A percentile compares a stretch with the other conserved stretches of the same genome.
Conservation (phyloP, 345 rosid species). For the Arabidopsis thaliana region TAIR10.1 NC_003071.7:16622001-16622500, state of each 20-base stretch:
- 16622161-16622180: neutral
- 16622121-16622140: neutral
- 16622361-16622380: neutral
- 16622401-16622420: slow-evolving; percentile 2
- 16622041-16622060: neutral
- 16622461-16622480: slow-evolving; percentile 70
- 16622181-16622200: slow-evolving; percentile 53
- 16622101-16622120: neutral
- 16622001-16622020: neutral
- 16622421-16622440: slow-evolving; percentile 60
- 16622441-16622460: slow-evolving; percentile 63
- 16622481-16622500: slow-evolving; percentile 69
- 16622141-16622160: neutral
- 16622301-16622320: slow-evolving; percentile 57
- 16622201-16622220: slow-evolving; percentile 53
- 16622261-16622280: slow-evolving; percentile 54
- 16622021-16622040: neutral
- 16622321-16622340: slow-evolving; percentile 10
- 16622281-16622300: slow-evolving; percentile 53
- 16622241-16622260: slow-evolving; percentile 53
- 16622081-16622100: neutral
- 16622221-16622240: slow-evolving; percentile 58
- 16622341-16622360: neutral
- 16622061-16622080: neutral
- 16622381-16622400: neutral